phyloP scores from a whole-genome alignment of 768 basidiomycete species.

The Tephrocybe rancida region DNA sequence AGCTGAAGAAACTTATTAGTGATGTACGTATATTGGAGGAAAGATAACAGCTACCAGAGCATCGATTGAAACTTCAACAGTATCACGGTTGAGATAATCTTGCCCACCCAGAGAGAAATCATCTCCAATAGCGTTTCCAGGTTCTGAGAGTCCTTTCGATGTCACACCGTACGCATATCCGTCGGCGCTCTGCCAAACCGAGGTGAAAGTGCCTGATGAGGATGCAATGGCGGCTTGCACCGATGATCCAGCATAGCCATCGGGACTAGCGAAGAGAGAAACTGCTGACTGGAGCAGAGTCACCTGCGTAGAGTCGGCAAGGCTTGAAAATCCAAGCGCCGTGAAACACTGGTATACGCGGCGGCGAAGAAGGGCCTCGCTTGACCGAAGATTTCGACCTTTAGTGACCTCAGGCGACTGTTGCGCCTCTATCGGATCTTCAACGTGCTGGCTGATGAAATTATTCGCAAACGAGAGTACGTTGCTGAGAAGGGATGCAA shows the following conservation, averaged over 20 bases:
- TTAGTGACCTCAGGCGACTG: conserved; percentile 30
- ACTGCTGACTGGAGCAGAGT: conserved; percentile 82
- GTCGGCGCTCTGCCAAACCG: conserved; percentile 85
- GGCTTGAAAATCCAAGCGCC: conserved; percentile 73
- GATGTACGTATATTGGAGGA: neutral
- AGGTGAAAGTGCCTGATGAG: conserved; percentile 79
- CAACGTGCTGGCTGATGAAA: conserved; percentile 72
- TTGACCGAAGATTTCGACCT: conserved; percentile 65
- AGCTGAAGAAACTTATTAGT: conserved; percentile 43
- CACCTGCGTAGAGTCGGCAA: conserved; percentile 83
- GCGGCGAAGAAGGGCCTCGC: conserved; percentile 82
- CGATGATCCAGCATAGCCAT: conserved; percentile 79
- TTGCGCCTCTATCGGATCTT: conserved; percentile 57
- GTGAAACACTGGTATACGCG: conserved; percentile 91
- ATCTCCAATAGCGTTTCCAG: conserved; percentile 38
- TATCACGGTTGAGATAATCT: conserved; percentile 72
- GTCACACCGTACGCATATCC: conserved; percentile 94
- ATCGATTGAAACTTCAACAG: conserved; percentile 80
- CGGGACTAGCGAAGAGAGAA: conserved; percentile 82
- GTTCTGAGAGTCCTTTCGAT: conserved; percentile 56
- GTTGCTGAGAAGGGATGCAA: conserved; percentile 86
- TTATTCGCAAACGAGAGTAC: conserved; percentile 87
- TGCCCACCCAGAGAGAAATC: conserved; percentile 33
- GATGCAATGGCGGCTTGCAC: conserved; percentile 93
- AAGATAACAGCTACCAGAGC: conserved; percentile 55